These are phyloP conservation scores for Colletotrichum plurivorum DNA, from an alignment of 2,329 filamentous ascomycete species.

Conservation along the genomic window DNA sequence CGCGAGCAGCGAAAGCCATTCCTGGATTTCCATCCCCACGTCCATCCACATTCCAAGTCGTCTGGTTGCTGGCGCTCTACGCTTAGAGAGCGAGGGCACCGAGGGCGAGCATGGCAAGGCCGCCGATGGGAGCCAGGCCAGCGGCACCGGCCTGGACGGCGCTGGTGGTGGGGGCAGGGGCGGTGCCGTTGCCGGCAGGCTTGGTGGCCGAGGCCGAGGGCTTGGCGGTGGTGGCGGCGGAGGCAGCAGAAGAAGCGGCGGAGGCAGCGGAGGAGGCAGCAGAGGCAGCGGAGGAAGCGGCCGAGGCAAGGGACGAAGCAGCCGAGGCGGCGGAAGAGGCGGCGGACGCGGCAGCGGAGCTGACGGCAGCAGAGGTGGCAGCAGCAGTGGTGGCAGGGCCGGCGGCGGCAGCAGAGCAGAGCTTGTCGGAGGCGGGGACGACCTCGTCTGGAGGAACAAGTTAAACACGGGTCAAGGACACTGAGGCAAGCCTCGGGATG, in stretches of 20 bases:
- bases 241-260: slow-evolving; percentile 23
- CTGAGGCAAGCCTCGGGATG: too few relatives aligned
- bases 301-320: slow-evolving; percentile 16
- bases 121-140: slow-evolving; percentile 34
- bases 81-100: slow-evolving; percentile 40
- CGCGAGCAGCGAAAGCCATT: neutral
- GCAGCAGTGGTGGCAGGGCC: neutral
- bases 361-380: slow-evolving; percentile 18
- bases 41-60: neutral
- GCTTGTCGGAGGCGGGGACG: slow-evolving; percentile 53
- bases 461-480: neutral
- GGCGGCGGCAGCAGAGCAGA: slow-evolving; percentile 48
- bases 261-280: slow-evolving; percentile 12
- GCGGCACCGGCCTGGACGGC: slow-evolving; percentile 37
- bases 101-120: slow-evolving; percentile 38
- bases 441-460: slow-evolving; percentile 52
- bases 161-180: slow-evolving; percentile 21
- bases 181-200: slow-evolving; percentile 26
- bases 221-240: slow-evolving; percentile 25
- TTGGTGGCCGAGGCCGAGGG: slow-evolving; percentile 28
- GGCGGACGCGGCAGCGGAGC: neutral
- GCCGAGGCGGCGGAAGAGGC: slow-evolving; percentile 2
- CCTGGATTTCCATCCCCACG: too few relatives aligned
- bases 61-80: too few relatives aligned
- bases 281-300: slow-evolving; percentile 24